These are phyloP conservation scores for Solanum pennellii DNA, from an alignment of 257 asterid species.

Conservation along the genomic window DNA sequence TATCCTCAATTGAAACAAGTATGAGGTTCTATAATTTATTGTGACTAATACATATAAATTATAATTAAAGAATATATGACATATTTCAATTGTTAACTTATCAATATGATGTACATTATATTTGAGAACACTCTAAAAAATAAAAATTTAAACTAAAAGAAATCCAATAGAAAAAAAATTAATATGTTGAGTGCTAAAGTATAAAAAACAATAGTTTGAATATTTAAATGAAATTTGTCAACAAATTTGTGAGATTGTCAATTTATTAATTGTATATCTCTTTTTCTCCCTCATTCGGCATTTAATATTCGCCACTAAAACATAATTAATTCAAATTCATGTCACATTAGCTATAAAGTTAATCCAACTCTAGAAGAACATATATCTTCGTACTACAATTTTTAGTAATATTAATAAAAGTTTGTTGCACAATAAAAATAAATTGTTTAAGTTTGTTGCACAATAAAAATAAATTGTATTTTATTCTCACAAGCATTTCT, in stretches of 20 bases:
- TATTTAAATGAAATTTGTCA: background rate
- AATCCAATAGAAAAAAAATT: background rate
- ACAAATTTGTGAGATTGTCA: background rate
- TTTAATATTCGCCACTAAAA: too few species aligned
- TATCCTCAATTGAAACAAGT: background rate
- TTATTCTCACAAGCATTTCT: background rate
- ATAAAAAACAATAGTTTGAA: background rate
- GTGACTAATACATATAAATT: background rate
- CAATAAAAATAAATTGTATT: background rate
- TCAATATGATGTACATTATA: background rate
- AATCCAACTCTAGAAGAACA: background rate
- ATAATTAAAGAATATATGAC: background rate
- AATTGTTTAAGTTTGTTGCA: background rate
- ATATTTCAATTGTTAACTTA: background rate
- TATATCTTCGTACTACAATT: background rate
- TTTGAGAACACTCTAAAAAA: background rate
- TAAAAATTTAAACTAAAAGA: background rate
- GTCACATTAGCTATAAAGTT: background rate
- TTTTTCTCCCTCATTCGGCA: background rate
- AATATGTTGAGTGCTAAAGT: background rate
- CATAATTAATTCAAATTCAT: background rate
- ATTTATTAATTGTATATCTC: background rate
- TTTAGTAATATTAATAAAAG: background rate
- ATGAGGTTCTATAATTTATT: background rate
- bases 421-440: background rate